These are phyloP conservation scores for Nicotiana rustica DNA, from an alignment of 305 asterid genomes.

Conservation along the genomic window DNA sequence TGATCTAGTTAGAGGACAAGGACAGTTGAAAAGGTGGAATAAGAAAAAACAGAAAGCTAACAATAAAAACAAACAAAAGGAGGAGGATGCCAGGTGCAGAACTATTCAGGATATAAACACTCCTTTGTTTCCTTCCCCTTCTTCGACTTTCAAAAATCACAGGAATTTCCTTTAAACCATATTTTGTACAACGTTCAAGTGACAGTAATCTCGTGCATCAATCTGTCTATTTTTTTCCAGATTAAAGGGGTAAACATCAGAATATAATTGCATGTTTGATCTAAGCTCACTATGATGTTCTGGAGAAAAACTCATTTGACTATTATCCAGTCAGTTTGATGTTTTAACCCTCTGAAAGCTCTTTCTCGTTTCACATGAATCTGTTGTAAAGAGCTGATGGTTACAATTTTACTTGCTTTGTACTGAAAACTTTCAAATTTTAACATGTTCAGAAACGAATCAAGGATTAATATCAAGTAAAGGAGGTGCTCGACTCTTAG, in stretches of 20 bases:
- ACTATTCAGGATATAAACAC: background rate
- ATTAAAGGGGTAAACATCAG: background rate
- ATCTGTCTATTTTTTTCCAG: slow-evolving; percentile 3
- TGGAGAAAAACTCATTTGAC: background rate
- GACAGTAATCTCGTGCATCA: background rate
- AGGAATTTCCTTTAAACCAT: background rate
- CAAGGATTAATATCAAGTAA: slow-evolving; percentile 76
- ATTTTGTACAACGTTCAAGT: background rate
- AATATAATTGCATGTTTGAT: background rate
- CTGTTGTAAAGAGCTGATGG: slow-evolving; percentile 6
- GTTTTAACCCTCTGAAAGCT: slow-evolving; percentile 12
- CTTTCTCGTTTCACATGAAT: background rate
- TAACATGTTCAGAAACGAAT: slow-evolving; percentile 63
- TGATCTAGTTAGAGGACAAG: background rate
- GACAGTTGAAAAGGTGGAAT: background rate
- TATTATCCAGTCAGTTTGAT: slow-evolving; percentile 18
- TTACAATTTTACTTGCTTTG: background rate
- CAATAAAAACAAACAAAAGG: background rate
- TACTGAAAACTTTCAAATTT: background rate
- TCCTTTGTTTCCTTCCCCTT: background rate
- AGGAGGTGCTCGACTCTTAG: slow-evolving; percentile 80
- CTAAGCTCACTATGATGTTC: slow-evolving; percentile 4
- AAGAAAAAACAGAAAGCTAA: background rate
- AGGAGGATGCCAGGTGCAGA: background rate
- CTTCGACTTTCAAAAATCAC: background rate